A percentile compares a stretch with the other conserved stretches of the same genome.
phyloP scores from a whole-genome alignment of 305 asterid species.

The Rubia peregrina region DNA sequence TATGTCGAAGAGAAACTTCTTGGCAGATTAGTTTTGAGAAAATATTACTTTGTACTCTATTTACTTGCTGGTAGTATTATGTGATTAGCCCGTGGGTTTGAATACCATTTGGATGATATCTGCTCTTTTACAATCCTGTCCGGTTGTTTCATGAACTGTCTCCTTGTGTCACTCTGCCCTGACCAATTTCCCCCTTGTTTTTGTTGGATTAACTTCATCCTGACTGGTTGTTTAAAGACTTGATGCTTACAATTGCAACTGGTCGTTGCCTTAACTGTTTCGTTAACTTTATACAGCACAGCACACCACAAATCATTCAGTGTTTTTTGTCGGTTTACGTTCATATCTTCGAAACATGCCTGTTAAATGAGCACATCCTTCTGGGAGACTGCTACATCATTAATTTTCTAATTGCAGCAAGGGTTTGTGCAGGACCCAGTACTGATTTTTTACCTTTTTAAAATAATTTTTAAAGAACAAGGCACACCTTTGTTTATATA shows the following conservation, averaged over 20 bases:
- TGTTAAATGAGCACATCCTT: not conserved
- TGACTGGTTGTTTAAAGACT: not conserved
- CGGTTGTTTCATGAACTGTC: not conserved
- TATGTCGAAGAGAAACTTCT: slow-evolving; percentile 9
- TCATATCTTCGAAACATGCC: not conserved
- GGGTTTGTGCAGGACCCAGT: not conserved
- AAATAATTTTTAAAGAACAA: not conserved
- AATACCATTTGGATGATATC: slow-evolving; percentile 14
- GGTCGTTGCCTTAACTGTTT: not conserved
- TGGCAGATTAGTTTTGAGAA: not conserved
- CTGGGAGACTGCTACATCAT: not conserved
- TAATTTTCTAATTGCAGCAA: not conserved
- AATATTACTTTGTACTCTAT: not conserved
- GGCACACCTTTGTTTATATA: not conserved
- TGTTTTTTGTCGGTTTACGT: not conserved
- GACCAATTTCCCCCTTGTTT: not conserved
- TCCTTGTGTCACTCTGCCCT: not conserved
- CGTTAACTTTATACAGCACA: not conserved
- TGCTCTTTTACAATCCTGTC: not conserved
- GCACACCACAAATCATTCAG: not conserved
- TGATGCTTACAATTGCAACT: not conserved
- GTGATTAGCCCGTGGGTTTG: not conserved
- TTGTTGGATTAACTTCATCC: too few relatives aligned
- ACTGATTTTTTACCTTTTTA: not conserved
- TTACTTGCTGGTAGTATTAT: not conserved